Conservation (phyloP, 768 basidiomycete genomes). For the Candolleomyces aberdarensis region DNA sequence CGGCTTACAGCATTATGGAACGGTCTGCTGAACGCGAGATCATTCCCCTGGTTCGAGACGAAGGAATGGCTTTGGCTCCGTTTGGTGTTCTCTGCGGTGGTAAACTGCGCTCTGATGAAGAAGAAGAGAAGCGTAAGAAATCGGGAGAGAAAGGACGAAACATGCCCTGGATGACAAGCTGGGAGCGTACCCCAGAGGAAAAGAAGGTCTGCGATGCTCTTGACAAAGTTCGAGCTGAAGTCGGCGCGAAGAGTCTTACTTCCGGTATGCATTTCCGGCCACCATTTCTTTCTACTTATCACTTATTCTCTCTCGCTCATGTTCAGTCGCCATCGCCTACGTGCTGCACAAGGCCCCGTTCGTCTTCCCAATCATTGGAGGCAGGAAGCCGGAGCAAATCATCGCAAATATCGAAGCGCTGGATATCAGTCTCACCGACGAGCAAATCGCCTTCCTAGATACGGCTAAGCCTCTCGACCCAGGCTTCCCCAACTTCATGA, state of each 20-base stretch:
- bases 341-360: constrained; percentile 48
- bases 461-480: constrained; percentile 13
- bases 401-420: constrained; percentile 41
- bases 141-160: constrained; percentile 5
- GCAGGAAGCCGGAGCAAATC: constrained; percentile 38
- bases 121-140: constrained; percentile 2
- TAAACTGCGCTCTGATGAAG: constrained; percentile 50
- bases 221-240: constrained; percentile 43
- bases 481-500: constrained; percentile 7
- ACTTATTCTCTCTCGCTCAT: not conserved
- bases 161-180: constrained; percentile 1
- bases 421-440: constrained; percentile 32
- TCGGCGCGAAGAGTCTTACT: constrained; percentile 41
- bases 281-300: not conserved
- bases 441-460: constrained; percentile 39
- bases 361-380: constrained; percentile 42
- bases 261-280: constrained; percentile 26
- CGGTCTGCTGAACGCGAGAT: constrained; percentile 13
- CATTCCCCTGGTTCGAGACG: constrained; percentile 29
- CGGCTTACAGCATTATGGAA: constrained; percentile 10
- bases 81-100: constrained; percentile 30
- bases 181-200: constrained; percentile 4
- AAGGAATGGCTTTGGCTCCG: constrained; percentile 32
- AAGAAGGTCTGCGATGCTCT: constrained; percentile 28
- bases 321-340: constrained; percentile 44